Base-by-base conservation (phyloP, 805 yeast species). In the Candida khao-thaluensis region DNA sequence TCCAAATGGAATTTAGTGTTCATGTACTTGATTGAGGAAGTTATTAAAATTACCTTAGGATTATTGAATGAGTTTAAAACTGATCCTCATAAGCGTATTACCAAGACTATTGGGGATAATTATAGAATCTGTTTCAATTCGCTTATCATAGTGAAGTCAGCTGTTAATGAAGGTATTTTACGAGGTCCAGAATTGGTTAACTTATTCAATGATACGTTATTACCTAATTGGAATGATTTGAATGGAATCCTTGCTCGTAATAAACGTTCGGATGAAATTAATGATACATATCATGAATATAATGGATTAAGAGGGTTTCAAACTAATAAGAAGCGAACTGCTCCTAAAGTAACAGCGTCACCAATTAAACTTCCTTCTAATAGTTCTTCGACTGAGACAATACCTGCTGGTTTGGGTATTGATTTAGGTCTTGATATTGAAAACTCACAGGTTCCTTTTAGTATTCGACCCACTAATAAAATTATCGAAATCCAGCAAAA, bases 1-100 rank as follows among this genome's bases (percentile, higher is more conserved):
- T 53, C 61, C 20, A 69, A 78, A 51, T 82, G 87, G 86, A 59
- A 65, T 45, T 70, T 70, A 17, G 62, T 80, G 2, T 79, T 81
- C 44, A 59, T 60, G 18, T 72, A 65, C 42, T 52, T 81, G 37
- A 62, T 76, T 30, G 54, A 61, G 2, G 77, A 77, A 44, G 52
- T 72, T 3, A 50, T 54, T 1, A 34, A 27, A 20, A 25, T 47
- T 3, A 31, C 38, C n/a, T 47, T 15, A 8, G 20, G 12, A 29
- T 42, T 41, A 26, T 21, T 38, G 6, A 5, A 29, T 8, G 50
- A 47, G 3, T 43, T 47, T 24, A 25, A 38, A 5, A 11, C 8
- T 2, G 33, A 40, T 7, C 26, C 48, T 10, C 41, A 43, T 26
- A 42, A 34, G 18, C 43, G 11, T 30, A 46, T 69, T 43, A 40